Base-by-base conservation (phyloP, 768 basidiomycete genomes). In the Crassisporium funariophilum region DNA sequence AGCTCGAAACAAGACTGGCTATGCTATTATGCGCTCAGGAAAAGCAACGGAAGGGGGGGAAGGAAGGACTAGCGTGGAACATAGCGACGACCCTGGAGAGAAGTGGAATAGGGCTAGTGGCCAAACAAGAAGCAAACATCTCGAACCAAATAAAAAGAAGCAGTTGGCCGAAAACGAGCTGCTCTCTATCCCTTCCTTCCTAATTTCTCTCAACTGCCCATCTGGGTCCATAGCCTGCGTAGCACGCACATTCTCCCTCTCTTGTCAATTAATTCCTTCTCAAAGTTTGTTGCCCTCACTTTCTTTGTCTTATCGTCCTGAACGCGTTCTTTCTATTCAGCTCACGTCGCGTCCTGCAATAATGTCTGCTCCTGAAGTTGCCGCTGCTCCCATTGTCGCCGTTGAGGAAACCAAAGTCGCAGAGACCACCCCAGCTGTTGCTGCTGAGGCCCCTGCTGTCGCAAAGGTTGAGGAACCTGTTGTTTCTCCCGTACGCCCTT, bases 331-430 rank as follows among this genome's bases (percentile, higher is more conserved):
- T 27, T 46, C 34, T 20, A 21, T 27, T 27, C 46, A 83, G 80
- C 80, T 78, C 78, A 76, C 73, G 75, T 74, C 70, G 66, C 71
- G 65, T 70, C 72, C 70, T 74, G 70, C 72, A 72, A 82, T 90
- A 89, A 91, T 93, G 88, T 91, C 90, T 77, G 79, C 86, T 69
- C 66, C 84, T 61, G 86, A 84, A 69, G 68, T 71, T 63, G 60
- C 74, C 64, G 64, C 66, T 61, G 61, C 67, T 52, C 59, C 67
- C 58, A 72, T 72, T 62, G 74, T 73, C 62, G 65, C 74, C 65
- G 67, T 71, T 46, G 82, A 83, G 68, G 84, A 82, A 65, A 68
- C 72, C 49, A 78, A 78, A 69, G 68, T 68, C 54, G 64, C 60
- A 50, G 81, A 81, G 63, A 60, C 71, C 39, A 53, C 72, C 42